Conservation (phyloP, 106 monocot genomes). For the Posidonia australis region DNA sequence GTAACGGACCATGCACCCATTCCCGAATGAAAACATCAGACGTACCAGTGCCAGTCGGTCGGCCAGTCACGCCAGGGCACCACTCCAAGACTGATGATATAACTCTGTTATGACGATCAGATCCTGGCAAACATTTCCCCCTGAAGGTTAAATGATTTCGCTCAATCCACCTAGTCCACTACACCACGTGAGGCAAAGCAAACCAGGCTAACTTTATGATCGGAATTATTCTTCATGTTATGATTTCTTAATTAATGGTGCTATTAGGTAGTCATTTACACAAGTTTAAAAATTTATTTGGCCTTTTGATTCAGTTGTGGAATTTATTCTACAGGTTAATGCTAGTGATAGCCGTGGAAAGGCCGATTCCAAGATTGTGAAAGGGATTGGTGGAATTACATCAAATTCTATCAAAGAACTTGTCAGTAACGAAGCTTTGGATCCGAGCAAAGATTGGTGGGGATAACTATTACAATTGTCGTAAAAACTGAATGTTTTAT, state of each 20-base stretch:
- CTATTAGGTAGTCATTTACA: background rate
- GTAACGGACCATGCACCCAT: no score
- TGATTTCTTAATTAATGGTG: background rate
- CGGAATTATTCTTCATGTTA: background rate
- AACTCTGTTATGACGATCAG: no score
- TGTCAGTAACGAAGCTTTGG: slow-evolving; percentile 65
- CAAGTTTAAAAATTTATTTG: background rate
- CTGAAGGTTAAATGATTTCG: no score
- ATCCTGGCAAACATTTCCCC: no score
- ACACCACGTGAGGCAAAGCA: no score
- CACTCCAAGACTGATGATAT: no score
- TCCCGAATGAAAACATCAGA: no score
- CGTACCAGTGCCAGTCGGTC: no score
- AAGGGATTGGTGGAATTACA: slow-evolving; percentile 77
- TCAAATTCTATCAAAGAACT: slow-evolving; percentile 97
- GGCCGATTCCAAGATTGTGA: slow-evolving; percentile 81
- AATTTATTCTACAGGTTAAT: slow-evolving; percentile 65
- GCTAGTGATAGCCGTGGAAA: slow-evolving; percentile 98
- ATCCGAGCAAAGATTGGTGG: slow-evolving; percentile 48
- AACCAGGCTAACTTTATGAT: no score
- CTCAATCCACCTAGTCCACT: no score
- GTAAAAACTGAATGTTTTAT: background rate
- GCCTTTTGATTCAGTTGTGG: background rate
- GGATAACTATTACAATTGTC: slow-evolving; percentile 10
- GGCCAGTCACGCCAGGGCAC: no score